Evolutionary conservation across 345 rosid genomes (phyloP), one percentile per base, ranked within the genome.

Genomic region (Alliaria petiolata): DNA sequence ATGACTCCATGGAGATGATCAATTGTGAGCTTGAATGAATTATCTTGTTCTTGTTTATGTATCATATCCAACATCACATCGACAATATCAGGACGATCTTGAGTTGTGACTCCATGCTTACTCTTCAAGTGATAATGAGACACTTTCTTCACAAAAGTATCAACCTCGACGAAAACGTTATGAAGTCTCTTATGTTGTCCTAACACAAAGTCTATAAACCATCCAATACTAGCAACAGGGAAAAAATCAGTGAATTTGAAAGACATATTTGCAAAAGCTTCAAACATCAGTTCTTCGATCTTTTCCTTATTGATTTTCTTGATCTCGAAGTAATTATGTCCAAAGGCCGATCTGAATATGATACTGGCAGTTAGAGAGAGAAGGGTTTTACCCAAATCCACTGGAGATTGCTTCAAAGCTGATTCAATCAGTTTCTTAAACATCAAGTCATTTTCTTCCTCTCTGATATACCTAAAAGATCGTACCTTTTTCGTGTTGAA

Each of bases 361-460:
- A 74, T 65, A 36, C 72, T 58, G 3, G 77, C 64, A 2, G 71
- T 3, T 34, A 65, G 12, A 4, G 1, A 10, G 8, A 55, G 54
- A 4, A 72, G 71, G 40, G 64, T 54, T 64, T 72, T 65, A 51
- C 39, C 55, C 58, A 73, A 64, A 44, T 65, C 58, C 10, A 65
- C 65, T 0, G 77, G 71, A 45, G 77, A 33, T 35, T 47, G 65
- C 33, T 55, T 57, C 20, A 54, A 44, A 43, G 77, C 77, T 3
- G 16, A 45, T 45, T 54, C 71, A 13, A 15, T 55, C 7, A 73
- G 47, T 47, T 64, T 20, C 57, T 73, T 57, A 65, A 65, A 40
- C 65, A 73, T 43, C 33, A 65, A 64, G 5, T 55, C 31, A 73
- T 5, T 25, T 65, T 73, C 71, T 73, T 73, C 71, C 33, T 73